Percentiles rank a stretch among this genome's conserved stretches.
These are phyloP conservation scores for Daucus carota DNA, from an alignment of 129 eudicot species.

Conservation along the genomic window DNA sequence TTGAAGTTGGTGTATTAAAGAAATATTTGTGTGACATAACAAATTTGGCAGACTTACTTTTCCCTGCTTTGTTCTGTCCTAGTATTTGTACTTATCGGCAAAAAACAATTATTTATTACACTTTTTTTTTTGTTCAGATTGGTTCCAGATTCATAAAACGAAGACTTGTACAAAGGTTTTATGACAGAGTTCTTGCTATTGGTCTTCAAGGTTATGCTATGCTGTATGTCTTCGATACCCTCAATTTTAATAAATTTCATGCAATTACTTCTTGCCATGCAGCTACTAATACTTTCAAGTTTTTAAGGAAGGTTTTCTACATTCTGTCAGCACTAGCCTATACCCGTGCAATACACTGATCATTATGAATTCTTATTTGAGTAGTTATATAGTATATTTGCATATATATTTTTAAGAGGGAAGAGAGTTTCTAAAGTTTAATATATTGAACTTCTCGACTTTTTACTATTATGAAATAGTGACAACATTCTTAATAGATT, in stretches of 20 bases:
- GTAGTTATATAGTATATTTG: background rate
- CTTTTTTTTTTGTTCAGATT: slow-evolving; percentile 36
- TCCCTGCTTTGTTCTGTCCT: background rate
- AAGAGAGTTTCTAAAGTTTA: background rate
- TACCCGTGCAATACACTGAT: background rate
- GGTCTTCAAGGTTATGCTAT: slow-evolving; percentile 89
- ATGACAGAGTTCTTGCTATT: slow-evolving; percentile 81
- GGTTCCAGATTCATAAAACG: slow-evolving; percentile 82
- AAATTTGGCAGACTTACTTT: background rate
- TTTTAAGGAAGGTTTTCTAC: background rate
- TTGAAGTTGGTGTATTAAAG: background rate
- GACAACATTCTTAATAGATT: background rate
- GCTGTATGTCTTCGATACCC: slow-evolving; percentile 47
- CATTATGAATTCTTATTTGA: background rate
- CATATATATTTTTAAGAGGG: background rate
- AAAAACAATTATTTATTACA: background rate
- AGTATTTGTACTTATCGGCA: background rate
- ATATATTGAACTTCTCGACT: background rate
- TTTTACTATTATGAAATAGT: background rate
- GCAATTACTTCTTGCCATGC: background rate
- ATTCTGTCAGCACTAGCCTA: background rate
- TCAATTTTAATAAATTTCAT: background rate
- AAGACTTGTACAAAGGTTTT: slow-evolving; percentile 64
- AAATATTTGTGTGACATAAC: background rate
- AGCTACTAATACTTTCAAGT: background rate